Evolutionary conservation across 225 moss, liverwort and hornwort genomes (phyloP).

Genomic region (Anthoceros angustus): DNA sequence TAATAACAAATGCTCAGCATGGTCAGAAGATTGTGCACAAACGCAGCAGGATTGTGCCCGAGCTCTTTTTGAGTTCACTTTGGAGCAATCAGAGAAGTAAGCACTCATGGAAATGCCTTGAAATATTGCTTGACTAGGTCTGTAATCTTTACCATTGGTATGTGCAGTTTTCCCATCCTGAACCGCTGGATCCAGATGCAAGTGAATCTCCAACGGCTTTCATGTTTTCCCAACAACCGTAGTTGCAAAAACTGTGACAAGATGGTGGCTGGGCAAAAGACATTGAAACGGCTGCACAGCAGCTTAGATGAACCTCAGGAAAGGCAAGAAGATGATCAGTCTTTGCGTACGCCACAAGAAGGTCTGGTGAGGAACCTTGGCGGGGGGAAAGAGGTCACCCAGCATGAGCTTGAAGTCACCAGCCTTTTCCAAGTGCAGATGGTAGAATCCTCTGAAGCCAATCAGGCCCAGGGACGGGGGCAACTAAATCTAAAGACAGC

Average conservation of each 20-base stretch:
- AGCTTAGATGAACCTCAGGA: slow-evolving; percentile 11
- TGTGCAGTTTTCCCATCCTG: slow-evolving; percentile 64
- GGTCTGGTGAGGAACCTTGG: not conserved
- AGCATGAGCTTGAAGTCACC: no score
- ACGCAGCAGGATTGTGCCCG: slow-evolving; percentile 50
- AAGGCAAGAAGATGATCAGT: slow-evolving; percentile 21
- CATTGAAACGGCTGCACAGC: slow-evolving; percentile 47
- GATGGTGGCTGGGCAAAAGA: slow-evolving; percentile 27
- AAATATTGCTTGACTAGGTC: not conserved
- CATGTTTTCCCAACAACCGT: slow-evolving; percentile 44
- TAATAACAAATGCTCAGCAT: slow-evolving; percentile 54
- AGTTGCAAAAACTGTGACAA: slow-evolving; percentile 15
- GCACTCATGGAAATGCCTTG: not conserved
- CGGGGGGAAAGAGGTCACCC: not conserved
- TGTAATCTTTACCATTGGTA: not conserved
- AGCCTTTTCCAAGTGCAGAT: no score
- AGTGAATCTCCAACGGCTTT: slow-evolving; percentile 67
- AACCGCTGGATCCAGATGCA: slow-evolving; percentile 99
- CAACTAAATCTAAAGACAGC: not conserved
- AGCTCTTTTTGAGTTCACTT: slow-evolving; percentile 82
- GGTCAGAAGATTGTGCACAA: slow-evolving; percentile 26
- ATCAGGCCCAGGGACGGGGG: no score
- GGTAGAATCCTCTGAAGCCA: no score
- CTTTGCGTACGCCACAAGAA: not conserved
- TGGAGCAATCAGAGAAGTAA: slow-evolving; percentile 98